Base-by-base conservation (phyloP, 225 moss, liverwort and hornwort genomes). In the Lunularia cruciata region DNA sequence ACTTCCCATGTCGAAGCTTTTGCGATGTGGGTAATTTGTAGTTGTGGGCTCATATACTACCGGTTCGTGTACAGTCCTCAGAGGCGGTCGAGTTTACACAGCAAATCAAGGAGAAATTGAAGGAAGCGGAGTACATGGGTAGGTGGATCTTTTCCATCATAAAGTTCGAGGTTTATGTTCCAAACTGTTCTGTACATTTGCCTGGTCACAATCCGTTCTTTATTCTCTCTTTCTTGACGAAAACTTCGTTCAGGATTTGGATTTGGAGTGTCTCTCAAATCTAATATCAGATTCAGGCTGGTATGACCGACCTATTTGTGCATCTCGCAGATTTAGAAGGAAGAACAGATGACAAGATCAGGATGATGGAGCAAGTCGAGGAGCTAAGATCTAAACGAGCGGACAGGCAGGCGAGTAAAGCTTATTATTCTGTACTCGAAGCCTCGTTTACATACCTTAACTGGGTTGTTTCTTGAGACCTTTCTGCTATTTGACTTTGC, bases 41-140 rank as follows among this genome's bases (percentile, higher is more conserved):
- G 10, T n/a, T 60, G n/a, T n/a, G n/a, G n/a, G n/a, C n/a, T n/a
- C n/a, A n/a, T n/a, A n/a, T n/a, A n/a, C n/a, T n/a, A n/a, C n/a
- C n/a, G n/a, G n/a, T n/a, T n/a, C 8, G 13, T n/a, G 31, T 67
- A 46, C 84, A 95, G 95, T 96, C 95, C 13, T 67, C 86, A 31
- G 95, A 96, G 70, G 95, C 90, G 23, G 63, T 79, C 45, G 92
- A 90, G 57, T 90, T 84, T 34, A 89, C 95, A 19, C 83, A 46
- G 67, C 83, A 83, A 74, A 96, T 96, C 35, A 95, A 96, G 84
- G 90, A 92, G 78, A 96, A 79, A 68, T 46, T 96, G 80, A 96
- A 96, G 85, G 84, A 90, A 62, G 95, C 95, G 35, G 95, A 92
- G 63, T 92, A 92, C 75, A 74, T 96, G 81, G 95, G 95, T 95